phyloP scores from a whole-genome alignment of 2,329 filamentous ascomycete species.

The Pseudogymnoascus verrucosus region DNA sequence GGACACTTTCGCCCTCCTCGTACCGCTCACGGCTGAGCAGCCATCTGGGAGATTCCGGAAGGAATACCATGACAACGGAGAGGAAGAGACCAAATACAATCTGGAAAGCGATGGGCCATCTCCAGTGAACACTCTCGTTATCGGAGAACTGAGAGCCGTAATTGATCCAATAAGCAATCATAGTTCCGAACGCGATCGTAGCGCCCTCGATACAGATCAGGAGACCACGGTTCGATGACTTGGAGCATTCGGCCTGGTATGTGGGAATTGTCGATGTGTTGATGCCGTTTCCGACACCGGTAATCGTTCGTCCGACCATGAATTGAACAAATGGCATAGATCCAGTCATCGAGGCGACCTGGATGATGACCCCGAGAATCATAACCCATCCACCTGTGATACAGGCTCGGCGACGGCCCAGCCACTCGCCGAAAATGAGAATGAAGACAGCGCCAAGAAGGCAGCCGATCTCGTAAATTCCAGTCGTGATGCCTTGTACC shows the following conservation, averaged over 20 bases:
- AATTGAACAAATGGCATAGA: conserved; percentile 81
- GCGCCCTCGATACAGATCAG: conserved; percentile 77
- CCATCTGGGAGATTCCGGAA: conserved; percentile 92
- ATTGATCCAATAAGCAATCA: conserved; percentile 66
- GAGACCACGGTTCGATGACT: conserved; percentile 90
- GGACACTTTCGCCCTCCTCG: neutral
- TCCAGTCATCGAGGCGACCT: conserved; percentile 60
- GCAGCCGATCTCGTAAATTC: conserved; percentile 89
- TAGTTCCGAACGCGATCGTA: neutral
- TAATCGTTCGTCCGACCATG: conserved; percentile 69
- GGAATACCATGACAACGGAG: conserved; percentile 57
- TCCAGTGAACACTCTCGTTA: conserved; percentile 68
- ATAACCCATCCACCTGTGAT: conserved; percentile 90
- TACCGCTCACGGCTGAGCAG: conserved; percentile 40
- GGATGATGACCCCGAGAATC: conserved; percentile 72
- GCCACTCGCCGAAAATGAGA: conserved; percentile 81
- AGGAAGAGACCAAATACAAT: conserved; percentile 57
- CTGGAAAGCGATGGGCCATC: conserved; percentile 77
- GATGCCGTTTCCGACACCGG: conserved; percentile 79
- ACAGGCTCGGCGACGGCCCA: conserved; percentile 83
- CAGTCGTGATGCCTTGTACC: conserved; percentile 93
- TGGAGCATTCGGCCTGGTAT: conserved; percentile 92
- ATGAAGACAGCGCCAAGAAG: conserved; percentile 83
- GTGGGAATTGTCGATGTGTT: conserved; percentile 88
- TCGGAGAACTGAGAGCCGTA: conserved; percentile 86